phyloP scores from a whole-genome alignment of 139 green algal genomes.

The Microglena sp. region DNA sequence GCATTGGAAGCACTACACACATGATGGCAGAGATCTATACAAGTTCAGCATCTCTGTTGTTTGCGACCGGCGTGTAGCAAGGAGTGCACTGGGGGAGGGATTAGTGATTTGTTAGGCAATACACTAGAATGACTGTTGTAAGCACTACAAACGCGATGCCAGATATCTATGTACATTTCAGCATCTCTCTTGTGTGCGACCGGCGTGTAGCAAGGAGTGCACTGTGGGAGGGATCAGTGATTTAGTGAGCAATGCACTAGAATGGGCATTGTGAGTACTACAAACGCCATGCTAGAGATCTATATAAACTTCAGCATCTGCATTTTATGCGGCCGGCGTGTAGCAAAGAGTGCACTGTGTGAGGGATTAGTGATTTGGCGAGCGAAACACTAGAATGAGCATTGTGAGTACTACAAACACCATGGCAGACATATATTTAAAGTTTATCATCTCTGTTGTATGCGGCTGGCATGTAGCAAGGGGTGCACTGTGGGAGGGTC shows the following conservation, averaged over 20 bases:
- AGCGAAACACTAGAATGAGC: not conserved
- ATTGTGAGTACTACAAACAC: not conserved
- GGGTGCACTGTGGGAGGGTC: too few relatives aligned
- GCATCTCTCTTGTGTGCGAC: not conserved
- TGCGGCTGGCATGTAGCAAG: too few relatives aligned
- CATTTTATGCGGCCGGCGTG: constrained; percentile 1
- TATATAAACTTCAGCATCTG: constrained; percentile 46
- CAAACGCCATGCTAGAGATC: too few relatives aligned
- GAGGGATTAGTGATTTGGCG: not conserved
- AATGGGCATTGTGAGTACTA: too few relatives aligned
- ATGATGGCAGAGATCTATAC: too few relatives aligned
- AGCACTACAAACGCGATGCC: not conserved
- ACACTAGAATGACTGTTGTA: not conserved
- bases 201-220: too few relatives aligned
- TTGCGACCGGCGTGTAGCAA: not conserved
- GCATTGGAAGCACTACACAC: too few relatives aligned
- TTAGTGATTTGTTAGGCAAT: not conserved
- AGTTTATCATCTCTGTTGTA: not conserved
- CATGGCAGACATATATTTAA: not conserved
- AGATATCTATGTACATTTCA: not conserved
- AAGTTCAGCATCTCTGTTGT: constrained; percentile 38
- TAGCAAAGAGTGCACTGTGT: not conserved
- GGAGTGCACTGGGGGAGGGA: not conserved
- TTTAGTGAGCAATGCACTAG: too few relatives aligned
- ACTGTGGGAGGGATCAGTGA: too few relatives aligned